A percentile compares a stretch with the other conserved stretches of the same genome.
Evolutionary conservation across 306 rosid species (phyloP).

Genomic region (Acacia acuminata): DNA sequence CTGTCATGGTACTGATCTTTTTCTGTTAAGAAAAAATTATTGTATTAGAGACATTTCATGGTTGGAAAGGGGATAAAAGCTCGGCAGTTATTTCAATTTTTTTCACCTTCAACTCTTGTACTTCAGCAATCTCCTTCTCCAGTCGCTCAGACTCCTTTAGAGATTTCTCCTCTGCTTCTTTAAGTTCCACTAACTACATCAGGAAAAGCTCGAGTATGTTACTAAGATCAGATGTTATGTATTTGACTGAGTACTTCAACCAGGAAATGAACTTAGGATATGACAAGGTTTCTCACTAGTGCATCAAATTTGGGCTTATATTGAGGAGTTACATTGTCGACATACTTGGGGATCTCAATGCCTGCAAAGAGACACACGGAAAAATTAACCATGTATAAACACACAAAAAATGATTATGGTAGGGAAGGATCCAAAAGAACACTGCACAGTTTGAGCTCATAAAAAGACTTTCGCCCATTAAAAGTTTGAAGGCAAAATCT

Average conservation of each 20-base stretch:
- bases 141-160: constrained; percentile 88
- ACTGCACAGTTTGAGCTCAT: constrained; percentile 1
- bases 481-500: neutral
- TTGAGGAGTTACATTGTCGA: constrained; percentile 89
- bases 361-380: constrained; percentile 46
- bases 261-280: neutral
- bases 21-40: constrained; percentile 48
- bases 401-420: neutral
- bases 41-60: constrained; percentile 32
- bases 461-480: neutral
- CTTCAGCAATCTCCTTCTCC: constrained; percentile 85
- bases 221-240: neutral
- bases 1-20: constrained; percentile 91
- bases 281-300: constrained; percentile 51
- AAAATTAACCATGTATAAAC: neutral
- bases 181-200: constrained; percentile 81
- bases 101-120: constrained; percentile 84
- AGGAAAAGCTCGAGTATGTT: constrained; percentile 13
- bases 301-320: constrained; percentile 86
- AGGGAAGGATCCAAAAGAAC: neutral
- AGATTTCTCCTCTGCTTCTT: constrained; percentile 86
- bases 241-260: neutral
- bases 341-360: constrained; percentile 88
- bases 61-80: constrained; percentile 2
- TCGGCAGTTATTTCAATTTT: neutral